Percentiles rank a stretch among this genome's conserved stretches.
Conservation (phyloP, 2,329 filamentous ascomycete species). For the Escovopsis sp. region DNA sequence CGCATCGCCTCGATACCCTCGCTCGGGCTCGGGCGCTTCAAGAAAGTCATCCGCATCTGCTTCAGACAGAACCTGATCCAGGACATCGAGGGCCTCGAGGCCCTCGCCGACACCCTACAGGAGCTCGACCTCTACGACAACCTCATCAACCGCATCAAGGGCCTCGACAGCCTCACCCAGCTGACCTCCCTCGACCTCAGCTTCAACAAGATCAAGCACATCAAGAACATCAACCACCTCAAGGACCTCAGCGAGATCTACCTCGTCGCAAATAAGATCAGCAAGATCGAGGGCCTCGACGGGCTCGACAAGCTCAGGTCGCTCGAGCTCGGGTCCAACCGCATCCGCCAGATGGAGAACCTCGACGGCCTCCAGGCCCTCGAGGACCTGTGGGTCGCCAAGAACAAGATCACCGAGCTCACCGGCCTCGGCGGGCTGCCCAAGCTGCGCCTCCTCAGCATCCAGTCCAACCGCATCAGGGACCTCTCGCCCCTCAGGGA, state of each 20-base stretch:
- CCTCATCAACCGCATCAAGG: conserved; percentile 72
- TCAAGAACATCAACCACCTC: conserved; percentile 74
- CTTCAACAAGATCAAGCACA: conserved; percentile 99
- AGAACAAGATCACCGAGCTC: conserved; percentile 88
- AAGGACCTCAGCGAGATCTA: conserved; percentile 69
- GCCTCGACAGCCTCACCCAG: conserved; percentile 61
- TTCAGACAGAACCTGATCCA: conserved; percentile 86
- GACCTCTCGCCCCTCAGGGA: conserved; percentile 61
- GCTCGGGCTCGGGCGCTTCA: conserved; percentile 73
- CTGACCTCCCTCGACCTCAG: conserved; percentile 76
- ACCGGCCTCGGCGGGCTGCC: conserved; percentile 59
- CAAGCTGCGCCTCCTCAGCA: conserved; percentile 75
- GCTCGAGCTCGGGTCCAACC: conserved; percentile 83
- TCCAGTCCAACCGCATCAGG: conserved; percentile 87
- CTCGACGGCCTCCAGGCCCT: conserved; percentile 62
- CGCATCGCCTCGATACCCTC: conserved; percentile 65
- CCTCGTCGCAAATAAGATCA: conserved; percentile 91
- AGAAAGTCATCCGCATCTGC: conserved; percentile 60
- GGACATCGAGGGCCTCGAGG: conserved; percentile 58
- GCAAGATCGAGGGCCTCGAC: conserved; percentile 70
- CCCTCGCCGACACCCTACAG: conserved; percentile 49
- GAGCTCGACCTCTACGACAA: conserved; percentile 98
- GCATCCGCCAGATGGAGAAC: conserved; percentile 78
- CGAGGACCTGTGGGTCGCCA: conserved; percentile 87
- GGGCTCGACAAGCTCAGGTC: conserved; percentile 61